Evolutionary conservation across 2,329 filamentous ascomycete genomes (phyloP), one percentile per base, ranked within the genome.

Genomic region (Metarhizium rileyi): DNA sequence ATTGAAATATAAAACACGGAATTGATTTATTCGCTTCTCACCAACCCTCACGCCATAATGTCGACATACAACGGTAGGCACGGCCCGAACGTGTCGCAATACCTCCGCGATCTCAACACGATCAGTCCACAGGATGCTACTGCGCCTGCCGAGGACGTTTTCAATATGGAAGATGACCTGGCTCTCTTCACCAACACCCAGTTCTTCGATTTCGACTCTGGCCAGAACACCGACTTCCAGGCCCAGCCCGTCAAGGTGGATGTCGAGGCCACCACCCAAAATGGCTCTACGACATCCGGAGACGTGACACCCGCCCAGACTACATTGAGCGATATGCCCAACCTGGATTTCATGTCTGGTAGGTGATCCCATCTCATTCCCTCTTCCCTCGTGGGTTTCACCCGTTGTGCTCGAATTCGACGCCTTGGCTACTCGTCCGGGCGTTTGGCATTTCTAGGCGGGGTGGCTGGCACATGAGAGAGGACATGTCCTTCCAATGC

Each of bases 81-180:
- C 63, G 86, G 80, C 59, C 85, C 87, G 62, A 95, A 95, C 67
- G 87, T 95, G 70, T 90, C 89, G 63, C 85, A 90, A 63, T 95
- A 93, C 72, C 77, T 96, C 57, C 85, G 87, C 61, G 86, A 90
- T 58, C 76, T 96, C 61, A 95, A 95, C 73, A 80, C 82, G 53
- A 73, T 84, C 53, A 80, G 82, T 59, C 78, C 85, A 48, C 75
- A 84, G 53, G 77, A 74, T 47, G 58, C 57, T 51, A 60, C 73
- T 23, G 64, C 77, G 26, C 44, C 50, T 8, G 63, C 66, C 48
- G 76, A 83, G 53, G 80, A 85, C 48, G 68, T 74, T 47, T 77
- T 83, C 66, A 77, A 77, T 58, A 72, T 86, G 55, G 83, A 87
- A 58, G 81, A 85, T 52, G 84, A 90, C 55, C 72, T 91, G 46